These are phyloP conservation scores for Jaapia argillacea DNA, from an alignment of 768 basidiomycete species.

Conservation along the genomic window DNA sequence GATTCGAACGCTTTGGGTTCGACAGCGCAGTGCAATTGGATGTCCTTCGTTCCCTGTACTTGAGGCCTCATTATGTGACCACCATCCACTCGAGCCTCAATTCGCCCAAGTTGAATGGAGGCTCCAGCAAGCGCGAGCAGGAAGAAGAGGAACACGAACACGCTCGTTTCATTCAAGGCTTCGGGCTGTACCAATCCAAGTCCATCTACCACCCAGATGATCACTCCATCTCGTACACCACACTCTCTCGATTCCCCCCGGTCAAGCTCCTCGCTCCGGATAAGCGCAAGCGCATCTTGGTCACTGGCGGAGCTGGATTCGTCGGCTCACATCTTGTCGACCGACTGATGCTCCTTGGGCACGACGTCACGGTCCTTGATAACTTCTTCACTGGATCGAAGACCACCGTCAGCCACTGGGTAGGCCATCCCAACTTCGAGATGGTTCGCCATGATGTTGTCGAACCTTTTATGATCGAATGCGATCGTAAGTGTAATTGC, in stretches of 20 bases:
- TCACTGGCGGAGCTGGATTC: conserved; percentile 98
- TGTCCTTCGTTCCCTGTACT: conserved; percentile 78
- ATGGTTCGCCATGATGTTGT: conserved; percentile 96
- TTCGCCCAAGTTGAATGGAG: too few species aligned
- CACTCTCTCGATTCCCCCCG: conserved; percentile 85
- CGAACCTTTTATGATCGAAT: conserved; percentile 97
- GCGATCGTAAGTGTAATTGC: conserved; percentile 64
- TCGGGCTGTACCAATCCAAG: conserved; percentile 60
- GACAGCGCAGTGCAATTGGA: conserved; percentile 78
- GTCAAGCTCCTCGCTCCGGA: conserved; percentile 78
- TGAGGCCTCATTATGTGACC: conserved; percentile 68
- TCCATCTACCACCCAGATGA: conserved; percentile 78
- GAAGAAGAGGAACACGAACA: conserved; percentile 34
- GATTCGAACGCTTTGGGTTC: conserved; percentile 82
- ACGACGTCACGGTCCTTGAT: conserved; percentile 94
- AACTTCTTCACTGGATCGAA: conserved; percentile 99
- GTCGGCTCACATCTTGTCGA: conserved; percentile 98
- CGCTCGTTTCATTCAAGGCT: conserved; percentile 41
- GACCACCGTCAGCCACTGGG: conserved; percentile 93
- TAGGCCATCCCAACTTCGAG: conserved; percentile 98
- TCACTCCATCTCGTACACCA: conserved; percentile 84
- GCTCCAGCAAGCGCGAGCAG: conserved; percentile 24
- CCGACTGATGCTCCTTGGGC: conserved; percentile 93
- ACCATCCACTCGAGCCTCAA: conserved; percentile 29
- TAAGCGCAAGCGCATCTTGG: conserved; percentile 78